Conservation (phyloP, 768 basidiomycete species). For the Tulasnella sp. region DNA sequence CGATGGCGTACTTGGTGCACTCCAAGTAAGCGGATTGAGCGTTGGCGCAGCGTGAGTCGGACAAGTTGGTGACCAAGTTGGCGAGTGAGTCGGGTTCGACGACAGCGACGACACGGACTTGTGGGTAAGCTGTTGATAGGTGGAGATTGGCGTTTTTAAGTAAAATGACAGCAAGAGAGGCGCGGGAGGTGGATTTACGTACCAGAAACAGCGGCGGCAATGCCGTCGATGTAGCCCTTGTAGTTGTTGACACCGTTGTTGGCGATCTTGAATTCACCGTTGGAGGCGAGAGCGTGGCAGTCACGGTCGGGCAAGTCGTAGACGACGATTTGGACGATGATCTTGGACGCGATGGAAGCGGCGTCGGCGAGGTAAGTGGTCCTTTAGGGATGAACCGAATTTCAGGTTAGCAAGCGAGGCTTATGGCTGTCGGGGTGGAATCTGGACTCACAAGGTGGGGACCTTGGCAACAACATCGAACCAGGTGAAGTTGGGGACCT, state of each 20-base stretch:
- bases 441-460: slow-evolving; percentile 47
- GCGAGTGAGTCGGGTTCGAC: slow-evolving; percentile 65
- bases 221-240: slow-evolving; percentile 56
- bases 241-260: slow-evolving; percentile 37
- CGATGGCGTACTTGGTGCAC: slow-evolving; percentile 38
- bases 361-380: slow-evolving; percentile 63
- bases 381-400: slow-evolving; percentile 31
- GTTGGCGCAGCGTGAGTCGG: slow-evolving; percentile 51
- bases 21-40: slow-evolving; percentile 48
- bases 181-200: slow-evolving; percentile 38
- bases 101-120: slow-evolving; percentile 60
- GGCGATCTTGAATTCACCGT: slow-evolving; percentile 37
- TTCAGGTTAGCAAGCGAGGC: no score
- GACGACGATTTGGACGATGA: slow-evolving; percentile 42
- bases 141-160: no score
- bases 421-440: slow-evolving; percentile 52
- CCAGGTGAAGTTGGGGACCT: slow-evolving; percentile 63
- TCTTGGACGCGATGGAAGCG: slow-evolving; percentile 42
- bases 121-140: slow-evolving; percentile 51
- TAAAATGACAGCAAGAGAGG: no score
- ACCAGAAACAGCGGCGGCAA: slow-evolving; percentile 56
- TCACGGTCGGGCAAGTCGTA: slow-evolving; percentile 56
- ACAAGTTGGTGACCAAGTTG: slow-evolving; percentile 65
- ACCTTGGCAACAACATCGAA: slow-evolving; percentile 56
- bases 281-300: slow-evolving; percentile 37